phyloP scores from a whole-genome alignment of 163 green algal genomes.

The Scenedesmus sp. region DNA sequence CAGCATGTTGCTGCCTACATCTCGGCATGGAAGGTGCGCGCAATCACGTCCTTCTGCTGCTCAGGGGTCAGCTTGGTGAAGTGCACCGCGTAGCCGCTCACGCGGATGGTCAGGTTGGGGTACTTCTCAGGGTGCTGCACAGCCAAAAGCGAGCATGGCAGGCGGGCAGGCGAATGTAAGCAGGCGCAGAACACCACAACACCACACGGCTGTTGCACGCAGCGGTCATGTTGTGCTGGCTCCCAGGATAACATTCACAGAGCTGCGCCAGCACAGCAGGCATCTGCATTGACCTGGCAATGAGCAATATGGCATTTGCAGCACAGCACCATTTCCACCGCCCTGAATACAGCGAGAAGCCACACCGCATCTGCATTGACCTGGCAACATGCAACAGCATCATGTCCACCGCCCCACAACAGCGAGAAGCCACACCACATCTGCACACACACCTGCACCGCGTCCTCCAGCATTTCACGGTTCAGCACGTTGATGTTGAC shows the following conservation, averaged over 20 bases:
- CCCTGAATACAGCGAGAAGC: too few species aligned
- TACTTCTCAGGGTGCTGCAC: conserved; percentile 74
- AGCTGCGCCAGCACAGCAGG: too few species aligned
- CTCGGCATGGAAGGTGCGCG: conserved; percentile 73
- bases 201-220: too few species aligned
- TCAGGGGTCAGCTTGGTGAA: conserved; percentile 80
- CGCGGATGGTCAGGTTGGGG: conserved; percentile 83
- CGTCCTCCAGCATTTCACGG: conserved; percentile 76
- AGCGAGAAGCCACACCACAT: too few species aligned
- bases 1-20: conserved; percentile 8
- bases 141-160: background rate
- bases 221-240: too few species aligned
- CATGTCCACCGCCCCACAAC: too few species aligned
- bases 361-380: too few species aligned
- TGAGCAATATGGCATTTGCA: too few species aligned
- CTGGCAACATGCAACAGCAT: too few species aligned
- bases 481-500: conserved; percentile 86
- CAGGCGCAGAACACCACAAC: background rate
- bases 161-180: background rate
- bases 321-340: too few species aligned
- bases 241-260: too few species aligned
- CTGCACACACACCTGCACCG: conserved; percentile 61
- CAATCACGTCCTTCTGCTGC: conserved; percentile 79
- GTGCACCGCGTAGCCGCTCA: conserved; percentile 78
- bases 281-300: too few species aligned